A percentile compares a stretch with the other conserved stretches of the same genome.
These are phyloP conservation scores for Alternaria sp. DNA, from an alignment of 2,329 filamentous ascomycete species.

Conservation along the genomic window DNA sequence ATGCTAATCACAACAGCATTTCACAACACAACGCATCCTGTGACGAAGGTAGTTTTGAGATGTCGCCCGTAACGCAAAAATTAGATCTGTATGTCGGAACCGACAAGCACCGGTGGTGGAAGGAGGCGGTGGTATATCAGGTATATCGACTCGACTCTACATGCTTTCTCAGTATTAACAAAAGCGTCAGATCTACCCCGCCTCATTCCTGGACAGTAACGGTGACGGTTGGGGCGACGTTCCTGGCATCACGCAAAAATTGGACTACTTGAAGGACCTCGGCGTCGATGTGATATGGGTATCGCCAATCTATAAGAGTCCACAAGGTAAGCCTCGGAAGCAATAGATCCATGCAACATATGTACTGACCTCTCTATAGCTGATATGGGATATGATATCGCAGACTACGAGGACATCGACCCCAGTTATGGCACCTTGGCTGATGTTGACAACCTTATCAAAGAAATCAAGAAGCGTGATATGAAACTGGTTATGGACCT, in stretches of 20 bases:
- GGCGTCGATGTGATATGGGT: conserved; percentile 52
- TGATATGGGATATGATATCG: conserved; percentile 54
- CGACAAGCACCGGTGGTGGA: conserved; percentile 63
- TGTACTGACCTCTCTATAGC: conserved; percentile 19
- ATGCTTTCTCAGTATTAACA: background rate
- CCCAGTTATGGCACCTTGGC: conserved; percentile 50
- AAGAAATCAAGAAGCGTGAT: conserved; percentile 45
- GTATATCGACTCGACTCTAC: conserved; percentile 11
- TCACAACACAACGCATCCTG: background rate
- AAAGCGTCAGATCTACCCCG: conserved; percentile 60
- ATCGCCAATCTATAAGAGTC: conserved; percentile 56
- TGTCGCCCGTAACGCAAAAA: conserved; percentile 14
- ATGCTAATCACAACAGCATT: background rate
- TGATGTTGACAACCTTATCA: conserved; percentile 51
- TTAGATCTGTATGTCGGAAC: conserved; percentile 42
- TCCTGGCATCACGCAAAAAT: conserved; percentile 63
- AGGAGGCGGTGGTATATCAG: conserved; percentile 68
- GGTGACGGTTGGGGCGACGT: conserved; percentile 65
- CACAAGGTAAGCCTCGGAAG: conserved; percentile 36
- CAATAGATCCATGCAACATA: background rate
- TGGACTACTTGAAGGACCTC: conserved; percentile 64
- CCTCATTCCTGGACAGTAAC: conserved; percentile 67
- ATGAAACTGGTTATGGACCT: conserved; percentile 54
- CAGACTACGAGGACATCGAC: conserved; percentile 52
- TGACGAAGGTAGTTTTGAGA: background rate